Evolutionary conservation across 2,329 filamentous ascomycete species (phyloP), one percentile per base, ranked within the genome.

Genomic region (Xylaria sp.): DNA sequence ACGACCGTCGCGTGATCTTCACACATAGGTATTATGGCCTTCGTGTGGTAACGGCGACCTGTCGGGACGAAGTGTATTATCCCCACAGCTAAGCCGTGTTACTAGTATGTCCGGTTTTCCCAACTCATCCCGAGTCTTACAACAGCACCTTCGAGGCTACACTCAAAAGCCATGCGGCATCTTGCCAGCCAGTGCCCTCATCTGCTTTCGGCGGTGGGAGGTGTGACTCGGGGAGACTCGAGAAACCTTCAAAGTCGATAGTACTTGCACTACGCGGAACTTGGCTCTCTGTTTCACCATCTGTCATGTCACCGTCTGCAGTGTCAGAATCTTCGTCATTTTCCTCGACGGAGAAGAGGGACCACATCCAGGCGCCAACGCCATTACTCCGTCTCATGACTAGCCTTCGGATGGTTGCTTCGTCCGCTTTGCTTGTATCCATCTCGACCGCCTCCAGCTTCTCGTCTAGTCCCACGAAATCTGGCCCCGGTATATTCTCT

Each of bases 101-200:
- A 56, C 40, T 63, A 31, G 33, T 49, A 66, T 36, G 48, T 59
- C 59, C 23, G n/a, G 26, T 44, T 44, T 40, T 31, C 33, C 31
- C 36, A 20, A 26, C 33, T 42, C 23, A 11, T 57, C 20, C 54
- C 54, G 36, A 58, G 33, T 66, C 63, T 81, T 79, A 89, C 70
- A 89, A 82, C 72, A 90, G 80, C 53, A 90, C 86, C 74, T 88
- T 89, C 31, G 86, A 85, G 11, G 89, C 89, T 70, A 92, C 88
- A 71, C 85, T 89, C 64, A 92, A 79, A 56, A 92, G 78, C 90
- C 89, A 92, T 17, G 88, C 88, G 31, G 89, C 89, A 78, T 92
- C 90, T 66, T 87, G 84, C 89, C 89, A 91, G 9, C 85, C 86
- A 17, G 38, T 67, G n/a, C 87, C 88, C 51, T 87, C 85, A 60